A percentile compares a stretch with the other conserved stretches of the same genome.
Conservation (phyloP, 805 yeast species). For the Schwanniomyces sp. region DNA sequence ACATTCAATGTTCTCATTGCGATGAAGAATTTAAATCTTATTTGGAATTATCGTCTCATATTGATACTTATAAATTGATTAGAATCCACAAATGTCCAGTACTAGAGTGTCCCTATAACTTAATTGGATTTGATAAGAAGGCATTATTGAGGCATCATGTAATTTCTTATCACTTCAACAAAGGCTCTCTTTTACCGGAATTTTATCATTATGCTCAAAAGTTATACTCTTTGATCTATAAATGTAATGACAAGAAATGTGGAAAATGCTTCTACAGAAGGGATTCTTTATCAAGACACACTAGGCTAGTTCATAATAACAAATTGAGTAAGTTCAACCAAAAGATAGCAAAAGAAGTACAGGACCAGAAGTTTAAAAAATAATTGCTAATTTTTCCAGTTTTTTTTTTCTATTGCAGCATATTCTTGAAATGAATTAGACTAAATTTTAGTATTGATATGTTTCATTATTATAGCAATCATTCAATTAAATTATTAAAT, state of each 20-base stretch:
- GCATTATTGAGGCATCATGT: slow-evolving; percentile 29
- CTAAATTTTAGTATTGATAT: no score
- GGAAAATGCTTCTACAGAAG: slow-evolving; percentile 49
- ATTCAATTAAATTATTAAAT: not conserved
- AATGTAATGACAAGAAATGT: slow-evolving; percentile 31
- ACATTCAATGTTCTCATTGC: slow-evolving; percentile 8
- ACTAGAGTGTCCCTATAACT: slow-evolving; percentile 25
- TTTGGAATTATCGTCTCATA: slow-evolving; percentile 18
- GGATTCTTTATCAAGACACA: slow-evolving; percentile 56
- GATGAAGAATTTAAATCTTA: slow-evolving; percentile 1
- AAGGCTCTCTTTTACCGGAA: slow-evolving; percentile 11
- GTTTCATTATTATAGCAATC: not conserved
- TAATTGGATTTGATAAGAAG: slow-evolving; percentile 29
- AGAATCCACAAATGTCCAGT: slow-evolving; percentile 26
- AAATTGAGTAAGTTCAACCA: slow-evolving; percentile 9
- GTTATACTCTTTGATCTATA: slow-evolving; percentile 10
- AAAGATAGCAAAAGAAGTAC: slow-evolving; percentile 6
- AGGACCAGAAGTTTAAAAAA: not conserved
- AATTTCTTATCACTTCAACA: slow-evolving; percentile 21
- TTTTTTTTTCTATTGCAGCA: no score
- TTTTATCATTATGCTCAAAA: not conserved
- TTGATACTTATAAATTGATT: slow-evolving; percentile 15
- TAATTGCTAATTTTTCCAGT: not conserved
- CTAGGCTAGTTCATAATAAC: slow-evolving; percentile 48
- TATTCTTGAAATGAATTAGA: no score